Conservation (phyloP, 1,284 basidiomycete genomes). For the Leccinum solheimii region DNA sequence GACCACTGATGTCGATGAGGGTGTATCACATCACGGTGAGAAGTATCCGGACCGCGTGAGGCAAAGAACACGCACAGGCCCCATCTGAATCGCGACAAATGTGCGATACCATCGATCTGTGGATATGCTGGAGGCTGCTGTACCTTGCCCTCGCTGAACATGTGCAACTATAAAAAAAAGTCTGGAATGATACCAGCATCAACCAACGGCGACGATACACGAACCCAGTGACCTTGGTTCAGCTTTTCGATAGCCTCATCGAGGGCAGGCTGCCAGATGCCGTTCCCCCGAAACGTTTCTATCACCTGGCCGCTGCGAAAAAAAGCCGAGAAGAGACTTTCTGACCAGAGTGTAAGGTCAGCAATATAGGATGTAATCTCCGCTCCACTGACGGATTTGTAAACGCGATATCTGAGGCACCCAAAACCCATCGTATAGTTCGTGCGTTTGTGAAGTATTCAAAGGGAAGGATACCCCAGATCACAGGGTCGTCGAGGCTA, state of each 20-base stretch:
- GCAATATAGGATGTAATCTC: slow-evolving; percentile 5
- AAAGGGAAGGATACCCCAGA: slow-evolving; percentile 81
- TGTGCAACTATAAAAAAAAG: slow-evolving; percentile 65
- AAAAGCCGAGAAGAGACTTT: slow-evolving; percentile 76
- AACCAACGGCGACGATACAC: slow-evolving; percentile 7
- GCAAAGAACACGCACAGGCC: slow-evolving; percentile 70
- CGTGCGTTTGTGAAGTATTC: slow-evolving; percentile 58
- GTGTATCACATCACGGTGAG: slow-evolving; percentile 5
- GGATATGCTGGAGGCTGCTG: slow-evolving; percentile 70
- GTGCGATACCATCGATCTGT: slow-evolving; percentile 39
- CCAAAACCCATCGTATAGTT: slow-evolving; percentile 81
- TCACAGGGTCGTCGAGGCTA: slow-evolving; percentile 75
- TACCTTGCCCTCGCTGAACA: slow-evolving; percentile 93
- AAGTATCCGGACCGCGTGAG: slow-evolving; percentile 3
- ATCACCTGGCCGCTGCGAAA: slow-evolving; percentile 91
- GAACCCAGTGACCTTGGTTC: slow-evolving; percentile 83
- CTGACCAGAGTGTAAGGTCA: slow-evolving; percentile 37
- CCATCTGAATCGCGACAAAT: slow-evolving; percentile 91
- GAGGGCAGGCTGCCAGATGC: slow-evolving; percentile 88
- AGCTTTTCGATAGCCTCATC: slow-evolving; percentile 81
- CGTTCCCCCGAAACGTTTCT: slow-evolving; percentile 88
- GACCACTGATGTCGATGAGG: slow-evolving; percentile 51
- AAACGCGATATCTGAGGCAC: slow-evolving; percentile 95
- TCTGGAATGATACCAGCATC: slow-evolving; percentile 7
- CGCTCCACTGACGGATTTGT: slow-evolving; percentile 73